phyloP scores from a whole-genome alignment of 306 rosid genomes.

The Cucumis cinereus region DNA sequence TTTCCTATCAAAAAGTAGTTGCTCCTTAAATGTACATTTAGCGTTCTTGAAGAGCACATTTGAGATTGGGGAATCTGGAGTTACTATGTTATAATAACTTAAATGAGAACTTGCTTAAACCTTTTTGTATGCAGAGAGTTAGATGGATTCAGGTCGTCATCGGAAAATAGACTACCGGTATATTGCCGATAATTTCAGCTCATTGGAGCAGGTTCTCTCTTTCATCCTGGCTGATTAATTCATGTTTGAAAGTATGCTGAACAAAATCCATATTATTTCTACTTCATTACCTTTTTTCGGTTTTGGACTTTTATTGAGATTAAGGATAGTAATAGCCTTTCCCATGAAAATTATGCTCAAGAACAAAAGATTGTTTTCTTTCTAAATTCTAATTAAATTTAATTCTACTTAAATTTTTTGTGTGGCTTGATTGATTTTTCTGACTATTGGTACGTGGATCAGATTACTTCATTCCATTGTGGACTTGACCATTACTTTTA shows the following conservation, averaged over 20 bases:
- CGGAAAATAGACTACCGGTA: slow-evolving; percentile 14
- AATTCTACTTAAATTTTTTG: not conserved
- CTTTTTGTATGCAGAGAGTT: slow-evolving; percentile 4
- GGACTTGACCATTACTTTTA: not conserved
- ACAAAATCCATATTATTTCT: not conserved
- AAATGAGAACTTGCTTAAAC: slow-evolving; percentile 7
- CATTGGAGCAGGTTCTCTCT: slow-evolving; percentile 68
- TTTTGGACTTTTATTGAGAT: not conserved
- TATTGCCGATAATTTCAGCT: slow-evolving; percentile 65
- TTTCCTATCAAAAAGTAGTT: not conserved
- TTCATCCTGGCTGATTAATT: not conserved
- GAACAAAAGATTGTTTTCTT: not conserved
- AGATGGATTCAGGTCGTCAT: slow-evolving; percentile 17
- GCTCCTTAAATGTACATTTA: not conserved
- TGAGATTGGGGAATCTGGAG: slow-evolving; percentile 41
- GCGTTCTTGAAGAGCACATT: slow-evolving; percentile 9
- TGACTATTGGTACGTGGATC: not conserved
- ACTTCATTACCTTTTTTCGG: not conserved
- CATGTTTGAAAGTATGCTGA: not conserved
- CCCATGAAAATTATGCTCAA: not conserved
- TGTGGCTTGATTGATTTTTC: not conserved
- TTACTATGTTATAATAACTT: slow-evolving; percentile 22
- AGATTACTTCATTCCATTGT: not conserved
- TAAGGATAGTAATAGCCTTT: not conserved
- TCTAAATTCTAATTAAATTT: not conserved